These are phyloP conservation scores for Schoenoplectus triqueter DNA, from an alignment of 202 grass and related monocot genomes.

Conservation along the genomic window DNA sequence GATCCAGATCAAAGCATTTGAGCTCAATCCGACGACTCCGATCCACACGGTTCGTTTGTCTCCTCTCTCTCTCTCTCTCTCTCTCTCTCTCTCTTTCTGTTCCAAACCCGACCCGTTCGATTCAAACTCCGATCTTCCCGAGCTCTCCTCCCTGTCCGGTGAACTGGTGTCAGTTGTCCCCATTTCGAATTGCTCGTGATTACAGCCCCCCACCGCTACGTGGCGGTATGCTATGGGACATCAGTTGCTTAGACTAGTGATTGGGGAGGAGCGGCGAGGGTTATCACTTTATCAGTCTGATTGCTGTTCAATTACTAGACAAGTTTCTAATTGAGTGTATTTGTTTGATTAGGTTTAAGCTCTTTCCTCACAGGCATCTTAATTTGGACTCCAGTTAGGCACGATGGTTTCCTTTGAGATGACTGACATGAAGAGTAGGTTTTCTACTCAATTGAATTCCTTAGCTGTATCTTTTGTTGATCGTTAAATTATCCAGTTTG, in stretches of 20 bases:
- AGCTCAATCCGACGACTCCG: slow-evolving; percentile 21
- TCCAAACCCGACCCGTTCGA: not conserved
- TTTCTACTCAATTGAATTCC: slow-evolving; percentile 17
- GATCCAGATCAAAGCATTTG: not conserved
- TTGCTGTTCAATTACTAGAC: not conserved
- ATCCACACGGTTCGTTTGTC: slow-evolving; percentile 5
- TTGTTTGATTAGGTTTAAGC: slow-evolving; percentile 39
- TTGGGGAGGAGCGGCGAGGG: not conserved
- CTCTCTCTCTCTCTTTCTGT: not conserved
- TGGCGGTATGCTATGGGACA: not conserved
- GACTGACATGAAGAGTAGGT: slow-evolving; percentile 94
- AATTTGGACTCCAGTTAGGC: slow-evolving; percentile 23
- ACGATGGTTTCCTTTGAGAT: slow-evolving; percentile 99
- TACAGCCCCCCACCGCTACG: not conserved
- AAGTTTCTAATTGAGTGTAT: not conserved
- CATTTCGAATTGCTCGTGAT: not conserved
- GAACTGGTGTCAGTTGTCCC: not conserved
- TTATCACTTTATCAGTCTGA: slow-evolving; percentile 7
- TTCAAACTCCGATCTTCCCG: slow-evolving; percentile 8
- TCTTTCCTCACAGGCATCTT: slow-evolving; percentile 36
- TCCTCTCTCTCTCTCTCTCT: not conserved
- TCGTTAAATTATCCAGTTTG: slow-evolving; percentile 16
- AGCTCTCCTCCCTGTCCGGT: not conserved
- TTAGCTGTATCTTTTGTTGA: slow-evolving; percentile 20
- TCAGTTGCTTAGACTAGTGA: not conserved